phyloP scores from a whole-genome alignment of 441 rosid species.

The Gossypium gossypioides region DNA sequence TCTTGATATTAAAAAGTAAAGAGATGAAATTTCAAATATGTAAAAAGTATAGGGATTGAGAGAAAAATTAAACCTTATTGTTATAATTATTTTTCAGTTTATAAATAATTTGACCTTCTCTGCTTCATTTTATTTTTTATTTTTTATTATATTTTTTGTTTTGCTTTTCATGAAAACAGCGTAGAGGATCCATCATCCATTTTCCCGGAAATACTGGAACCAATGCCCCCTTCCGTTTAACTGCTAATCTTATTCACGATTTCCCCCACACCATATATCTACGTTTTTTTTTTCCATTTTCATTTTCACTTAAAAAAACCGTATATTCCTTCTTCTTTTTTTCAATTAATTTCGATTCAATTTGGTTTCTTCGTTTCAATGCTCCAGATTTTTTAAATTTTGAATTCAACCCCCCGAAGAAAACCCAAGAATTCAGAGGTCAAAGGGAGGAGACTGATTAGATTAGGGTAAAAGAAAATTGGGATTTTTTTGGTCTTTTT shows the following conservation, averaged over 20 bases:
- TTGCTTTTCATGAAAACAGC: not conserved
- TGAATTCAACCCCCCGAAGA: not conserved
- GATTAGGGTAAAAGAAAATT: not conserved
- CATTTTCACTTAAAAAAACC: not conserved
- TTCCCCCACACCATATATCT: not conserved
- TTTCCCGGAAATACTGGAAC: slow-evolving; percentile 17
- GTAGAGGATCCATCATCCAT: slow-evolving; percentile 3
- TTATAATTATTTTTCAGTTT: not conserved
- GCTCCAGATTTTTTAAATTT: not conserved
- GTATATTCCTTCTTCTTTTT: not conserved
- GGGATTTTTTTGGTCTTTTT: not conserved
- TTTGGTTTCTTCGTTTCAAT: not conserved
- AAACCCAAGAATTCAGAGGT: not conserved
- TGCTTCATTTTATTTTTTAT: too few relatives aligned
- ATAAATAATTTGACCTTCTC: too few relatives aligned
- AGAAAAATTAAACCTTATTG: too few relatives aligned
- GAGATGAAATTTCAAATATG: too few relatives aligned
- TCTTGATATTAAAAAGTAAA: too few relatives aligned
- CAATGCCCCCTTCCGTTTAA: not conserved
- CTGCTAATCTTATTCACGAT: not conserved
- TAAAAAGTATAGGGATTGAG: too few relatives aligned
- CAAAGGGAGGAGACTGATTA: not conserved
- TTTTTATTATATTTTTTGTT: not conserved
- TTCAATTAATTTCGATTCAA: not conserved
- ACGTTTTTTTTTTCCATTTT: not conserved